Evolutionary conservation across 2,329 filamentous ascomycete species (phyloP), one percentile per base, ranked within the genome.

Genomic region (Colletotrichum euphorbiae): DNA sequence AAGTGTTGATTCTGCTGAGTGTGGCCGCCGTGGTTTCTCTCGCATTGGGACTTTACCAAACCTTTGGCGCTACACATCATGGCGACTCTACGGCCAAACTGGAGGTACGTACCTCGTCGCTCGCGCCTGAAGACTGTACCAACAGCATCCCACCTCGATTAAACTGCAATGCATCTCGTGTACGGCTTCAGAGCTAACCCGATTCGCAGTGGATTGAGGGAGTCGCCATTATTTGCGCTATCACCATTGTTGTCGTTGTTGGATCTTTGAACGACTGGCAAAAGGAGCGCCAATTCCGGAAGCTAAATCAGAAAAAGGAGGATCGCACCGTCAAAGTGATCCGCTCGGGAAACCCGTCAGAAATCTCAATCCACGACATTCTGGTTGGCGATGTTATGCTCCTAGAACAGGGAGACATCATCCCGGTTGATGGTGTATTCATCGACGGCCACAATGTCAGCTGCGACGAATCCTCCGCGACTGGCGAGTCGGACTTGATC

Each of bases 181-280:
- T 2, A 28, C 7, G 6, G 28, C 24, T 24, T 5, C 3, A 5
- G 24, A 24, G 24, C 28, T 28, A 28, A 28, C 28, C 28, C 7
- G 28, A 28, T 28, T 28, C 28, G 28, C 28, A n/a, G 3, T 94
- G 92, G 92, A 90, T 94, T 4, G 92, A 95, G 78, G 92, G 92
- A 71, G 89, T 94, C 7, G 92, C 92, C 13, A 93, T 94, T 70
- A 89, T 93, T 50, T 86, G 90, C n/a, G 92, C 92, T 51, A 93
- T 94, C 68, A 76, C 90, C 13, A 90, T 94, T 71, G 92, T 94
- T 54, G 90, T 94, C 3, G 77, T 91, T 15, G 92, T 93, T 17
- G 91, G 91, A 67, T 91, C 92, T n/a, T 80, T 90, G 45, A 94
- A 93, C 72, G 92, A 94, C 75, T 94, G 90, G 85, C 92, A 95